These are phyloP conservation scores for Lepidium sativum DNA, from an alignment of 345 rosid species.

Conservation along the genomic window DNA sequence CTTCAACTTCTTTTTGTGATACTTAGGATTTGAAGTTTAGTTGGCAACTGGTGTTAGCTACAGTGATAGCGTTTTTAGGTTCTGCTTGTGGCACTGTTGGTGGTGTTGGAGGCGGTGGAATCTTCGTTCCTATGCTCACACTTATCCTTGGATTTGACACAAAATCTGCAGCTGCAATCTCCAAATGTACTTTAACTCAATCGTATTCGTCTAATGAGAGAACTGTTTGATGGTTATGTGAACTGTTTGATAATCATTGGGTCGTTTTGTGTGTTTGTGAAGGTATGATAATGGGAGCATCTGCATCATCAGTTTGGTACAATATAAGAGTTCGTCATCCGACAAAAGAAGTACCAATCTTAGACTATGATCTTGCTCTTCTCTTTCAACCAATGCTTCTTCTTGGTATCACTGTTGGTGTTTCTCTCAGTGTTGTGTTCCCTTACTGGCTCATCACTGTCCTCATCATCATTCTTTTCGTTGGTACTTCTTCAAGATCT, in stretches of 20 bases:
- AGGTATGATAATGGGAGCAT: conserved; percentile 99
- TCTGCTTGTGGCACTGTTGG: conserved; percentile 96
- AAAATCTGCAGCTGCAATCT: conserved; percentile 94
- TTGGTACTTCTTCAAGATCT: conserved; percentile 87
- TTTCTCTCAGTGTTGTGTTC: conserved; percentile 80
- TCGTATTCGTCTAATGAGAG: neutral
- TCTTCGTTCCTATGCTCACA: conserved; percentile 95
- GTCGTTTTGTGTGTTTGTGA: conserved; percentile 9
- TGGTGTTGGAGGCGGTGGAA: conserved; percentile 97
- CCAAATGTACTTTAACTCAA: conserved; percentile 47
- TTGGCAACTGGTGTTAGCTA: conserved; percentile 63
- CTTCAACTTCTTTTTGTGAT: neutral
- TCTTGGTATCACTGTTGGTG: conserved; percentile 90
- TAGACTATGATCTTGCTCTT: conserved; percentile 85
- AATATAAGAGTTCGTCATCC: conserved; percentile 83
- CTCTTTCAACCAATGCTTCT: conserved; percentile 92
- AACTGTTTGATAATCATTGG: neutral
- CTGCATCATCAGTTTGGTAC: conserved; percentile 90
- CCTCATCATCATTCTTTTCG: conserved; percentile 76
- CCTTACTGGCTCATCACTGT: conserved; percentile 96
- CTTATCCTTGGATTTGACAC: conserved; percentile 84
- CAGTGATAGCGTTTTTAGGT: conserved; percentile 77
- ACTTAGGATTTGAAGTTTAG: conserved; percentile 54
- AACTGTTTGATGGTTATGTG: neutral
- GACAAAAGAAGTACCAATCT: conserved; percentile 72